Conservation (phyloP, 2,329 filamentous ascomycete genomes). For the Colletotrichum orbiculare region DNA sequence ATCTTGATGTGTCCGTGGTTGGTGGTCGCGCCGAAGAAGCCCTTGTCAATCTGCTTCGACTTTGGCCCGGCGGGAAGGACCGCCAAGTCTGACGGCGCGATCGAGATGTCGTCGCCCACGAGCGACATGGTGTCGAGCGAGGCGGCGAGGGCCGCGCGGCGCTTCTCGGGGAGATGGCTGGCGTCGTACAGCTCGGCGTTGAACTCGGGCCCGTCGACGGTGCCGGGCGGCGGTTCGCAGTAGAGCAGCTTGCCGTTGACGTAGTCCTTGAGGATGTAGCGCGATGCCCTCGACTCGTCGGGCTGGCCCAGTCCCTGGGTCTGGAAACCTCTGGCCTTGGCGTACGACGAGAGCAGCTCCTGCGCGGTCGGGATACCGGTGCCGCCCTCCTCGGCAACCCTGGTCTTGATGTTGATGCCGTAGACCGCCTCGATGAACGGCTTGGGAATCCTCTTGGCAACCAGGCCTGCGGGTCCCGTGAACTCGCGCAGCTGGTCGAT, state of each 20-base stretch:
- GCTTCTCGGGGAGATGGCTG: slow-evolving; percentile 82
- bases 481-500: slow-evolving; percentile 97
- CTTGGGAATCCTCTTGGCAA: slow-evolving; percentile 87
- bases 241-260: slow-evolving; percentile 95
- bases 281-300: slow-evolving; percentile 90
- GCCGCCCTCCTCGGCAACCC: slow-evolving; percentile 90
- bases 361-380: slow-evolving; percentile 86
- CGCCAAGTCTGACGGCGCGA: slow-evolving; percentile 59
- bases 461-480: slow-evolving; percentile 84
- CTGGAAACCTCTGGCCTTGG: slow-evolving; percentile 87
- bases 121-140: slow-evolving; percentile 60
- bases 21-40: slow-evolving; percentile 80
- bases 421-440: slow-evolving; percentile 92
- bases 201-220: slow-evolving; percentile 80
- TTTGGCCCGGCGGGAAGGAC: slow-evolving; percentile 73
- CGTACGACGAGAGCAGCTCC: slow-evolving; percentile 88
- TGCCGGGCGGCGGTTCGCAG: slow-evolving; percentile 84
- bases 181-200: slow-evolving; percentile 91
- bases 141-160: slow-evolving; percentile 72
- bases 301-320: slow-evolving; percentile 91
- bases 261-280: slow-evolving; percentile 94
- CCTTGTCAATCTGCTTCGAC: slow-evolving; percentile 81
- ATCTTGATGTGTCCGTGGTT: slow-evolving; percentile 75
- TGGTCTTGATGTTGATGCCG: slow-evolving; percentile 86
- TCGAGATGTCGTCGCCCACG: slow-evolving; percentile 47